These are phyloP conservation scores for Neonectria sp. DNA, from an alignment of 2,329 filamentous ascomycete genomes.

Conservation along the genomic window DNA sequence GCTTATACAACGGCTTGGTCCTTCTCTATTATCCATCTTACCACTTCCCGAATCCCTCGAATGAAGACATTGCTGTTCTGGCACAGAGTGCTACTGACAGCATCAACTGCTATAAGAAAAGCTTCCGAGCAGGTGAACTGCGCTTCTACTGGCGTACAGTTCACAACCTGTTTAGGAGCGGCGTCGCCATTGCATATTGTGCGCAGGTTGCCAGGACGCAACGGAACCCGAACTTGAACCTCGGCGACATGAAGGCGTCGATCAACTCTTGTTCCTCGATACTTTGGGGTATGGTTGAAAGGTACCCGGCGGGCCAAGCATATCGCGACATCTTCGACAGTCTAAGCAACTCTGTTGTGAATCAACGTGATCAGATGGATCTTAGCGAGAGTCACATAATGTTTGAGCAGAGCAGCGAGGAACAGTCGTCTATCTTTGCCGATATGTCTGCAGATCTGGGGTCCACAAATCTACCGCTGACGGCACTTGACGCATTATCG, in stretches of 20 bases:
- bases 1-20: constrained; percentile 35
- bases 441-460: constrained; percentile 19
- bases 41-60: constrained; percentile 28
- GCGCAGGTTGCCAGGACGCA: neutral
- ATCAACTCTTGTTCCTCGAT: constrained; percentile 44
- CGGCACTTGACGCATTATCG: constrained; percentile 24
- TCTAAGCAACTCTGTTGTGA: constrained; percentile 25
- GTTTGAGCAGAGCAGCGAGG: neutral
- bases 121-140: constrained; percentile 42
- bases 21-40: constrained; percentile 42
- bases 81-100: constrained; percentile 35
- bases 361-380: neutral
- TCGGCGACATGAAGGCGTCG: constrained; percentile 4
- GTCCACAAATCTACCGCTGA: constrained; percentile 11
- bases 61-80: constrained; percentile 32
- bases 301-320: constrained; percentile 41
- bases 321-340: constrained; percentile 48
- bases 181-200: constrained; percentile 43
- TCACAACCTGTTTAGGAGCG: constrained; percentile 43
- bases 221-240: constrained; percentile 5
- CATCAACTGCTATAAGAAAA: constrained; percentile 37
- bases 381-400: neutral
- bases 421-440: constrained; percentile 21
- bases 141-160: constrained; percentile 49
- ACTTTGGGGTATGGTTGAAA: constrained; percentile 50